A percentile compares a stretch with the other conserved stretches of the same genome.
Evolutionary conservation across 352 stramenopile species (phyloP).

Genomic region (Plasmopara muralis): DNA sequence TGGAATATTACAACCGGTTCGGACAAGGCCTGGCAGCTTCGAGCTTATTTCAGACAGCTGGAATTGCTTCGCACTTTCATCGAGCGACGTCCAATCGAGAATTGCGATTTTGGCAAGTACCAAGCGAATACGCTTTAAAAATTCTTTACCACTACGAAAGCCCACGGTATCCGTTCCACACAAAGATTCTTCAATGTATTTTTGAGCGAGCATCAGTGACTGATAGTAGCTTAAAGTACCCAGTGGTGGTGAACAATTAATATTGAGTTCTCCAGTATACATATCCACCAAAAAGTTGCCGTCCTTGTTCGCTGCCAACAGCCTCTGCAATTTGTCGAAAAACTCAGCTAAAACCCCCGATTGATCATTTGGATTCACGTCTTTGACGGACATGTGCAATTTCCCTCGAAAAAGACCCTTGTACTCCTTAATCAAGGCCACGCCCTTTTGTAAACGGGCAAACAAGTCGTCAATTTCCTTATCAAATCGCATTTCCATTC

Average conservation of each 20-base stretch:
- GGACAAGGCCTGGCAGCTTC: constrained; percentile 40
- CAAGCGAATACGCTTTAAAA: constrained; percentile 66
- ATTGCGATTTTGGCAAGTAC: constrained; percentile 75
- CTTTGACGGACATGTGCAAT: constrained; percentile 74
- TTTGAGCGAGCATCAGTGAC: constrained; percentile 42
- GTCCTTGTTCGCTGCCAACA: constrained; percentile 48
- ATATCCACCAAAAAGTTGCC: constrained; percentile 58
- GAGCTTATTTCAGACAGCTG: constrained; percentile 44
- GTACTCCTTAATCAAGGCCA: constrained; percentile 57
- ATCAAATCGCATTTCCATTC: constrained; percentile 72
- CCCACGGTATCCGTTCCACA: constrained; percentile 14
- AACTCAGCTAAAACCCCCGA: constrained; percentile 48
- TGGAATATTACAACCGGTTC: constrained; percentile 35
- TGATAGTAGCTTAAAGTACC: constrained; percentile 52
- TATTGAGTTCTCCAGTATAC: constrained; percentile 52
- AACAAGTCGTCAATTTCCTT: constrained; percentile 75
- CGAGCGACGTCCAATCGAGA: constrained; percentile 71
- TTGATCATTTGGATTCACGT: constrained; percentile 73
- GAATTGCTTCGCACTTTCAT: constrained; percentile 50
- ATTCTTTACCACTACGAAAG: constrained; percentile 43
- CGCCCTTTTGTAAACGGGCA: constrained; percentile 55
- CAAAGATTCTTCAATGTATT: constrained; percentile 20
- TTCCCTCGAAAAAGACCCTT: constrained; percentile 48
- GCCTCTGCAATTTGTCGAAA: constrained; percentile 36
- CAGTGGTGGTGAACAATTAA: constrained; percentile 69